A percentile compares a stretch with the other conserved stretches of the same genome.
phyloP scores from a whole-genome alignment of 2,329 filamentous ascomycete species.

The Exophiala sp. region DNA sequence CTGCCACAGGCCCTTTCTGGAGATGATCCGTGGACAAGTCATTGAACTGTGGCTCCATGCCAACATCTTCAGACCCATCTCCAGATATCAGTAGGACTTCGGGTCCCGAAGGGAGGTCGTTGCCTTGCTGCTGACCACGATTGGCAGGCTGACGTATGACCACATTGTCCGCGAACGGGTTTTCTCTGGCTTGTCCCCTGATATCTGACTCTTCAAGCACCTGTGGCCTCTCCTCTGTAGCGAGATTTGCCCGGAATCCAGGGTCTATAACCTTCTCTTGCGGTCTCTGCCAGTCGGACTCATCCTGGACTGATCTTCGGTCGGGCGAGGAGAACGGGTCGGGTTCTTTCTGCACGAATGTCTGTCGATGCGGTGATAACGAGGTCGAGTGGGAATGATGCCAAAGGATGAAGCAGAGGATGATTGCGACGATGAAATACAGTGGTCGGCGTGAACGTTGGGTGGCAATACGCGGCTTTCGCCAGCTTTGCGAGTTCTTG shows the following conservation, averaged over 20 bases:
- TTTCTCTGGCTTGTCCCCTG: not conserved
- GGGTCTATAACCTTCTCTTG: slow-evolving; percentile 2
- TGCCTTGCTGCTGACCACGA: not conserved
- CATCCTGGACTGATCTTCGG: slow-evolving; percentile 12
- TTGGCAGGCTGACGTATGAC: not conserved
- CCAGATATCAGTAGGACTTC: slow-evolving; percentile 9
- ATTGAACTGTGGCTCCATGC: not conserved
- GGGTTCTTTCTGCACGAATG: not conserved
- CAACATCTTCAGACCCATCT: slow-evolving; percentile 2
- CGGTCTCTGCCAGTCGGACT: not conserved
- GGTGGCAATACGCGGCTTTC: slow-evolving; percentile 2
- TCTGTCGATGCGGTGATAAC: slow-evolving; percentile 4
- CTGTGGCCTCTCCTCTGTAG: not conserved
- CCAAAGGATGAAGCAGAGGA: slow-evolving; percentile 9
- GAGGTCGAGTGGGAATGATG: slow-evolving; percentile 8
- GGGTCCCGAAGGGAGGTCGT: slow-evolving; percentile 4
- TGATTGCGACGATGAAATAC: slow-evolving; percentile 8
- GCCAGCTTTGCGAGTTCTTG: slow-evolving; percentile 15
- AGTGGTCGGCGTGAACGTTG: slow-evolving; percentile 10
- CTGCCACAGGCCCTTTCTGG: slow-evolving; percentile 11
- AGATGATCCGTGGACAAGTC: slow-evolving; percentile 1
- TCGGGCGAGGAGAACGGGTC: not conserved
- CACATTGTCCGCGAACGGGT: not conserved
- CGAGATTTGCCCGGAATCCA: not conserved
- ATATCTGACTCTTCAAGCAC: not conserved